phyloP scores from a whole-genome alignment of 2,329 filamentous ascomycete species.

The Hypoxylon sp. region DNA sequence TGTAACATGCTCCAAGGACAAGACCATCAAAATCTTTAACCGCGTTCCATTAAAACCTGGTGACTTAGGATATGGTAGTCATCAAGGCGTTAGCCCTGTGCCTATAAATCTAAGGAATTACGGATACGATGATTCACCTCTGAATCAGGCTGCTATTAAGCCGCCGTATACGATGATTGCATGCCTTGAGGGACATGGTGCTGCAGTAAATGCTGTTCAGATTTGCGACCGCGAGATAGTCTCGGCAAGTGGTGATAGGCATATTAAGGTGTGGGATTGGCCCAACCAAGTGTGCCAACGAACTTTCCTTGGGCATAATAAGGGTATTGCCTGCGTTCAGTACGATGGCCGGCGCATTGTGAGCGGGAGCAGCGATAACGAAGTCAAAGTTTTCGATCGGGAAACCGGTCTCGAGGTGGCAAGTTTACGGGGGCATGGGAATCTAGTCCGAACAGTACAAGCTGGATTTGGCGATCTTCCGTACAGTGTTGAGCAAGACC shows the following conservation, averaged over 20 bases:
- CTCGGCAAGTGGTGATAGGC: conserved; percentile 92
- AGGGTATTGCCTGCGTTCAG: conserved; percentile 97
- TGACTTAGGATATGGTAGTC: conserved; percentile 68
- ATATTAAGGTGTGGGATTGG: conserved; percentile 96
- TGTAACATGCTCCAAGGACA: conserved; percentile 97
- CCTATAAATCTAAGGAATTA: conserved; percentile 67
- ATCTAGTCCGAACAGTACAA: conserved; percentile 93
- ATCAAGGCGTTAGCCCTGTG: conserved; percentile 65
- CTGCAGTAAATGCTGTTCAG: conserved; percentile 96
- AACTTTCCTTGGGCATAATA: conserved; percentile 88
- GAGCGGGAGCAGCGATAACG: conserved; percentile 95
- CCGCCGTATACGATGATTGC: conserved; percentile 83
- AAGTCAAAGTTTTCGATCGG: conserved; percentile 94
- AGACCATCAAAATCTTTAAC: conserved; percentile 97
- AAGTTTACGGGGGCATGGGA: conserved; percentile 83
- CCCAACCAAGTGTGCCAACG: conserved; percentile 80
- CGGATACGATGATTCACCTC: conserved; percentile 63
- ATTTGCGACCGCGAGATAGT: conserved; percentile 89
- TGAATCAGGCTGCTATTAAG: conserved; percentile 66
- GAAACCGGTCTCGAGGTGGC: conserved; percentile 90
- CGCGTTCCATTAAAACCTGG: conserved; percentile 75
- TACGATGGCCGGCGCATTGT: conserved; percentile 95
- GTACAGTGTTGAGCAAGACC: conserved; percentile 82
- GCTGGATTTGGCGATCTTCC: conserved; percentile 93
- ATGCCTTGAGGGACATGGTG: conserved; percentile 84